phyloP scores from a whole-genome alignment of 352 stramenopile genomes.

The Phytophthora tentaculata region DNA sequence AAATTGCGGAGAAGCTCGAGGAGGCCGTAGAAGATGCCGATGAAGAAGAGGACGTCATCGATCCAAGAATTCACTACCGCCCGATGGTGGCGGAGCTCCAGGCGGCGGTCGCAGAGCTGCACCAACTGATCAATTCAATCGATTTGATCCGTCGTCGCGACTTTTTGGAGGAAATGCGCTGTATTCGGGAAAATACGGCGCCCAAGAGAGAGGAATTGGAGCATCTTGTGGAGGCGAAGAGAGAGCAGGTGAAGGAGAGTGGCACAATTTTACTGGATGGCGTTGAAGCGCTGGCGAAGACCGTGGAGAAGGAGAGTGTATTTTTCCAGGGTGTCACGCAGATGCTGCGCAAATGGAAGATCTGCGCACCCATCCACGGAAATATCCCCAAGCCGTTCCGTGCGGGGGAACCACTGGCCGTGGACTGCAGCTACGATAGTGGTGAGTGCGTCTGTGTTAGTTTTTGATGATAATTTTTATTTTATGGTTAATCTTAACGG shows the following conservation, averaged over 20 bases:
- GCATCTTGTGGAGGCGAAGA: conserved; percentile 80
- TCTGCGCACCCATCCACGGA: conserved; percentile 85
- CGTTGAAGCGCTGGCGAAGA: conserved; percentile 70
- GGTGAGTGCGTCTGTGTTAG: conserved; percentile 61
- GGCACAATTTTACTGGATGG: conserved; percentile 77
- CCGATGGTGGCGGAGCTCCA: conserved; percentile 88
- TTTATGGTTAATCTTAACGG: conserved; percentile 1
- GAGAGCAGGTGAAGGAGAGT: conserved; percentile 76
- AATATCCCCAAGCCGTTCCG: conserved; percentile 90
- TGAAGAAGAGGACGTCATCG: conserved; percentile 77
- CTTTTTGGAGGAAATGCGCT: conserved; percentile 88
- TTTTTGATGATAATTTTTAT: neutral
- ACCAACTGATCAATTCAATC: conserved; percentile 90
- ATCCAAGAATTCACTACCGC: conserved; percentile 85
- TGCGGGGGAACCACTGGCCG: conserved; percentile 77
- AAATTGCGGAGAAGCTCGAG: conserved; percentile 30
- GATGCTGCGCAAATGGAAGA: conserved; percentile 87
- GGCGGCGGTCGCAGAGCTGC: conserved; percentile 74
- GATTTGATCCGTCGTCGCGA: conserved; percentile 81
- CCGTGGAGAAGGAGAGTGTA: conserved; percentile 81
- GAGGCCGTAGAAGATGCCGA: conserved; percentile 33
- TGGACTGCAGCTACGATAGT: conserved; percentile 87
- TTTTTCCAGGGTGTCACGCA: conserved; percentile 85
- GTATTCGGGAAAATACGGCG: conserved; percentile 85
- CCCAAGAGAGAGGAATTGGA: conserved; percentile 82